Evolutionary conservation across 2,329 filamentous ascomycete species (phyloP), one percentile per base, ranked within the genome.

Genomic region (Diaporthe citriasiana): DNA sequence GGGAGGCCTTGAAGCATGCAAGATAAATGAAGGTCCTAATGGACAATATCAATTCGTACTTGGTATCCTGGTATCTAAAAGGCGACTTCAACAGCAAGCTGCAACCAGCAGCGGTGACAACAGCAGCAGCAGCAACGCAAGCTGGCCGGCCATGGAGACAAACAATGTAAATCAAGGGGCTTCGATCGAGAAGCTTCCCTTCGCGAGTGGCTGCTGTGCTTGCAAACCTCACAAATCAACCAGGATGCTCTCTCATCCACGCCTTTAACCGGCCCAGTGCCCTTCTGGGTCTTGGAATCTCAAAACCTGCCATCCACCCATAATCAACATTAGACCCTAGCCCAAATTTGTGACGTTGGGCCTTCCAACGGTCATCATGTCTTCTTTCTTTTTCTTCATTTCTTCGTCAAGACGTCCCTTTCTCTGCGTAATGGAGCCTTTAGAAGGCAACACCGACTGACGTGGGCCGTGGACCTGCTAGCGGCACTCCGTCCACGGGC

Each of bases 391-490:
- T 68, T 42, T 51, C 30, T 35, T 66, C 63, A 15, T 50, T 9
- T 45, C 50, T 45, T 55, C 25, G 27, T 42, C 19, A 27, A 33
- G 45, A 17, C n/a, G 25, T 53, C 27, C 19, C 27, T 27, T 35
- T 33, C 17, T 8, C 8, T 65, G 3, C 25, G 9, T 50, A n/a
- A 13, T 42, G 8, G 12, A 4, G 1, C 56, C 22, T 33, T 63
- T 79, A 87, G 78, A 87, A 85, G 4, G 87, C 86, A 75, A 88
- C 83, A 10, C 86, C 86, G 27, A 88, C 86, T 74, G 84, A 86
- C 77, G 80, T 81, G 70, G 83, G 83, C 72, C 83, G 79, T 25
- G 79, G 80, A n/a, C 77, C 77, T 19, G 74, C 70, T 30, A 77
- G 70, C n/a, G 57, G 51, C 5, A 59, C 42, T 33, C 55, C 76